Percentiles rank a stretch among this genome's conserved stretches.
These are phyloP conservation scores for Myxozyma mucilagina DNA, from an alignment of 805 yeast genomes.

Conservation along the genomic window DNA sequence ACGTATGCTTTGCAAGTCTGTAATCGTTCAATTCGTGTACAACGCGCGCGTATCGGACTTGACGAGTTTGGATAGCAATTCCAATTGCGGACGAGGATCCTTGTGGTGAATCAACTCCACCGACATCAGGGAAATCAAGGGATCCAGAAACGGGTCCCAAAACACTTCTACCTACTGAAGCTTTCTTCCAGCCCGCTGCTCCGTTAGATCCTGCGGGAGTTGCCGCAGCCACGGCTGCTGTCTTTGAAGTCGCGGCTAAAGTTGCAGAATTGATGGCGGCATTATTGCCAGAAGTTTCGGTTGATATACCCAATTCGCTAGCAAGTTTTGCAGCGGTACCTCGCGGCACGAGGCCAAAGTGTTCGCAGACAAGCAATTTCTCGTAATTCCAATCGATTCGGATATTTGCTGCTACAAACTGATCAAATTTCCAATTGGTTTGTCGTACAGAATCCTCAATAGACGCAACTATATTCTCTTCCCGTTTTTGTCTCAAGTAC, in stretches of 20 bases:
- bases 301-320: conserved; percentile 30
- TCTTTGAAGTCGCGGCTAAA: not conserved
- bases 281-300: conserved; percentile 31
- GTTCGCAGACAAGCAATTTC: conserved; percentile 69
- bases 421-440: conserved; percentile 82
- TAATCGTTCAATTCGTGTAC: conserved; percentile 70
- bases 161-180: conserved; percentile 41
- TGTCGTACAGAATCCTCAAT: conserved; percentile 74
- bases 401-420: conserved; percentile 67
- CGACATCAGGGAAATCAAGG: conserved; percentile 38
- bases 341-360: conserved; percentile 56
- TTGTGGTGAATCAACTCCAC: conserved; percentile 14
- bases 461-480: conserved; percentile 76
- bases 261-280: conserved; percentile 31
- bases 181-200: conserved; percentile 39
- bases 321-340: conserved; percentile 26
- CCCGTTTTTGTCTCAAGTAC: conserved; percentile 68
- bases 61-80: conserved; percentile 22
- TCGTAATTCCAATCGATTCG: conserved; percentile 82
- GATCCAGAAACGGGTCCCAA: conserved; percentile 39
- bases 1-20: conserved; percentile 43
- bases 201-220: not conserved
- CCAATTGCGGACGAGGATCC: conserved; percentile 19
- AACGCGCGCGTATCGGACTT: conserved; percentile 64
- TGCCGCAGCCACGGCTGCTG: not conserved